A percentile compares a stretch with the other conserved stretches of the same genome.
Conservation (phyloP, 257 asterid species). For the Solanum acaule region DNA sequence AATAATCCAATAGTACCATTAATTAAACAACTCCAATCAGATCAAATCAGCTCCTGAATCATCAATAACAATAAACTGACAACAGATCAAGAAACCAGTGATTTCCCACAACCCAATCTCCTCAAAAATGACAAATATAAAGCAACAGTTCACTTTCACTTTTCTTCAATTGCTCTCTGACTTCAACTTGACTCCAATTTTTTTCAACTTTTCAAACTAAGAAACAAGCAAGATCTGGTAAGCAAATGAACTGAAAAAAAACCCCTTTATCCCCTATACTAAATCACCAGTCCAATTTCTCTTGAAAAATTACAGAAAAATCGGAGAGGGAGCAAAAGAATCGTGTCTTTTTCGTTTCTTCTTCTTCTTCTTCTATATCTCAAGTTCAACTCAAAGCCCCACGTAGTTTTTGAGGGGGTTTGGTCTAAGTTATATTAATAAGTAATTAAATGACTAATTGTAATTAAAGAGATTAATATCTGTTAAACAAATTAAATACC, state of each 20-base stretch:
- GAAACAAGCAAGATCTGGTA: not conserved
- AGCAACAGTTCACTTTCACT: not conserved
- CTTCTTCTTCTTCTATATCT: not conserved
- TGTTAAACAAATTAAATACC: conserved; percentile 18
- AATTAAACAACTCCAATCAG: conserved; percentile 45
- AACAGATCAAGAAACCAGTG: conserved; percentile 23
- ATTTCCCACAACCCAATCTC: conserved; percentile 12
- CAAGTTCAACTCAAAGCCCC: conserved; percentile 8
- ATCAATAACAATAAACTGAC: not conserved
- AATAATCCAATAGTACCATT: conserved; percentile 46
- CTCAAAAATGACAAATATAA: conserved; percentile 15
- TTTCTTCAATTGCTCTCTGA: not conserved
- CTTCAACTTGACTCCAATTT: conserved; percentile 32
- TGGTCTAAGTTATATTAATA: conserved; percentile 33
- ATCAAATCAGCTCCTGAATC: conserved; percentile 36
- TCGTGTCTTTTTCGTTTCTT: conserved; percentile 6
- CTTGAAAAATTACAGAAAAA: conserved; percentile 10
- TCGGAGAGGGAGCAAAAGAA: conserved; percentile 7
- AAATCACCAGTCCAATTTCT: conserved; percentile 16
- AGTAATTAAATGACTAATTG: not conserved
- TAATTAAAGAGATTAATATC: not conserved
- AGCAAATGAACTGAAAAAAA: not conserved
- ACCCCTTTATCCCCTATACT: not conserved
- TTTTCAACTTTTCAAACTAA: not conserved
- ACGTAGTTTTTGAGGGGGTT: conserved; percentile 48